These are phyloP conservation scores for Picocystis sp. DNA, from an alignment of 163 green algal species.

Conservation along the genomic window DNA sequence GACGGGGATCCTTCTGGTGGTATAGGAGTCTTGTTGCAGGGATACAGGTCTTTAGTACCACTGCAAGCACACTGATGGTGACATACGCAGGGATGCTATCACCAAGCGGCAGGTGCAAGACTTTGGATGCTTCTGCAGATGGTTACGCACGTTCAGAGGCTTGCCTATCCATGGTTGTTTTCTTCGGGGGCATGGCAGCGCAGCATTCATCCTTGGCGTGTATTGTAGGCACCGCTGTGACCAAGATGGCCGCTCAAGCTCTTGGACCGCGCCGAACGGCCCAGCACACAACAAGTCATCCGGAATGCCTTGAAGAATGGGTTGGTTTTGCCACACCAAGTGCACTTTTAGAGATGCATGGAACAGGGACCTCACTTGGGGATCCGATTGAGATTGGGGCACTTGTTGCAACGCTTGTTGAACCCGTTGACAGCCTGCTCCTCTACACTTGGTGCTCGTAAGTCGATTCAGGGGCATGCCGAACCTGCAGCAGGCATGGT, in stretches of 20 bases:
- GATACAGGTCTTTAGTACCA: too few relatives aligned
- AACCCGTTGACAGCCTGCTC: too few relatives aligned
- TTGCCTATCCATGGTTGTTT: background rate
- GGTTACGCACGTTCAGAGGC: conserved; percentile 13
- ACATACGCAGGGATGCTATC: conserved; percentile 16
- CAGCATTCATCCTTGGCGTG: too few relatives aligned
- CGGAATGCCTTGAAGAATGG: background rate
- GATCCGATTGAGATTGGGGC: conserved; percentile 19
- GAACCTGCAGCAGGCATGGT: conserved; percentile 49
- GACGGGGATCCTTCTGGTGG: conserved; percentile 17
- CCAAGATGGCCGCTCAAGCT: conserved; percentile 15
- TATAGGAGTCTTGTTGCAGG: background rate
- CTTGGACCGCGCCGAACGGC: conserved; percentile 17
- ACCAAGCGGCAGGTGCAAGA: conserved; percentile 12
- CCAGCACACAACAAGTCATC: background rate
- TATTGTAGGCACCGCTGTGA: conserved; percentile 7
- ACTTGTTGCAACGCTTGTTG: conserved; percentile 1
- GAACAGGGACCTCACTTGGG: conserved; percentile 2
- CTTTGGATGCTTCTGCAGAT: conserved; percentile 14
- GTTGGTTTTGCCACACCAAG: background rate
- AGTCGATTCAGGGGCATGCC: conserved; percentile 53
- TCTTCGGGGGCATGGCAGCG: too few relatives aligned
- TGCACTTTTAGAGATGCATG: conserved; percentile 1
- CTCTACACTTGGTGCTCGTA: conserved; percentile 32
- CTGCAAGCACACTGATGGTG: too few relatives aligned